Percentiles rank a stretch among this genome's conserved stretches.
Conservation (phyloP, 108 stramenopile species). For the Nitzschia putrida region DNA sequence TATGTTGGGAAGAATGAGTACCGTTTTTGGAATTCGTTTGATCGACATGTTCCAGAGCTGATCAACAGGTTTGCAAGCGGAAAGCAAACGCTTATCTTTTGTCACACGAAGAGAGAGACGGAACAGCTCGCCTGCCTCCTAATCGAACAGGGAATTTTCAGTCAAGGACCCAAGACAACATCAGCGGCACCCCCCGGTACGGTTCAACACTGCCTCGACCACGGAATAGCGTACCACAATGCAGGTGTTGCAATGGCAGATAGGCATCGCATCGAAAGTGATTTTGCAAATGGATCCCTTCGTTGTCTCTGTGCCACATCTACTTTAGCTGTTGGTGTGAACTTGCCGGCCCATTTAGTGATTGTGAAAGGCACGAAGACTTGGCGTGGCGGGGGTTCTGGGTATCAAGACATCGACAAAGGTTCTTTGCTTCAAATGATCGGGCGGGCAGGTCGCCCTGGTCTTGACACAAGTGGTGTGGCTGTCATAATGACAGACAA, state of each 20-base stretch:
- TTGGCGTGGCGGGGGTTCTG: slow-evolving; percentile 82
- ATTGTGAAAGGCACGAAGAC: slow-evolving; percentile 90
- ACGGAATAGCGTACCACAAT: slow-evolving; percentile 90
- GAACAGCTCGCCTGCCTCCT: slow-evolving; percentile 70
- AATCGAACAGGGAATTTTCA: slow-evolving; percentile 10
- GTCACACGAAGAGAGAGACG: slow-evolving; percentile 92
- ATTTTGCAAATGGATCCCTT: slow-evolving; percentile 74
- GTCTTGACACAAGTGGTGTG: slow-evolving; percentile 91
- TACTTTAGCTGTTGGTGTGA: slow-evolving; percentile 96
- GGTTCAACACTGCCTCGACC: slow-evolving; percentile 62
- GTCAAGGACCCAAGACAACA: not conserved
- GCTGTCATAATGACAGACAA: slow-evolving; percentile 87
- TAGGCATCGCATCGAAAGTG: slow-evolving; percentile 74
- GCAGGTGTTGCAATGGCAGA: slow-evolving; percentile 76
- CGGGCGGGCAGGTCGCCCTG: slow-evolving; percentile 95
- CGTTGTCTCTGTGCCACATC: slow-evolving; percentile 89
- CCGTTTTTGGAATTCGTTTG: slow-evolving; percentile 82
- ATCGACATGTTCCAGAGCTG: slow-evolving; percentile 69
- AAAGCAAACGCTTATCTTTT: slow-evolving; percentile 91
- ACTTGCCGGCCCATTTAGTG: slow-evolving; percentile 95
- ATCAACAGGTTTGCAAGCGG: slow-evolving; percentile 74
- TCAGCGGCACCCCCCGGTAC: slow-evolving; percentile 25
- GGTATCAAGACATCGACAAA: slow-evolving; percentile 83
- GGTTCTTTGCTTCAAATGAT: slow-evolving; percentile 95
- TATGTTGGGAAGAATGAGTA: slow-evolving; percentile 74